Conservation (phyloP, 2,329 filamentous ascomycete genomes). For the Monosporascus sp. region DNA sequence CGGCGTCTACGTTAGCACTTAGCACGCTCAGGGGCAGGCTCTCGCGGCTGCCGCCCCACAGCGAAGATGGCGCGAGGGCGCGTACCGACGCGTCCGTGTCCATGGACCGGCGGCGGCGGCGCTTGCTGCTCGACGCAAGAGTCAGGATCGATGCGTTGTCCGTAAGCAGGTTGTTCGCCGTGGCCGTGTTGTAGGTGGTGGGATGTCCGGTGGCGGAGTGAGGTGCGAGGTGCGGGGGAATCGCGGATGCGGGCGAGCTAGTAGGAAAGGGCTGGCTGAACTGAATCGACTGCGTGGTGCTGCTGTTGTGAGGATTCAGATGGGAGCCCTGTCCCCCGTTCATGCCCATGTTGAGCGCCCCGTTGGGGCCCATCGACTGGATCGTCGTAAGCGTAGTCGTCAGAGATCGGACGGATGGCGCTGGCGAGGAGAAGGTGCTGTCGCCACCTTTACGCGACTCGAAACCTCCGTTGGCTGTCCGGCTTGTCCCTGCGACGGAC, state of each 20-base stretch:
- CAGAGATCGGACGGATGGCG: conserved; percentile 73
- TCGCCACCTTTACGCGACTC: conserved; percentile 66
- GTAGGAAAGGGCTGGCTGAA: conserved; percentile 64
- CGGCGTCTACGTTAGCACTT: conserved; percentile 61
- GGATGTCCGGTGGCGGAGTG: conserved; percentile 42
- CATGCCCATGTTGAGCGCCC: conserved; percentile 29
- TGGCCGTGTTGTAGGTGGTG: conserved; percentile 71
- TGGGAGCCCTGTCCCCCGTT: conserved; percentile 36
- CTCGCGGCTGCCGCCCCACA: conserved; percentile 79
- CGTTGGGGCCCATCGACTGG: conserved; percentile 64
- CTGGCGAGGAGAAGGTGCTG: conserved; percentile 77
- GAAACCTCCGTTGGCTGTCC: conserved; percentile 61
- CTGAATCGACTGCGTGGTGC: conserved; percentile 47
- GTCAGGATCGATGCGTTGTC: conserved; percentile 86
- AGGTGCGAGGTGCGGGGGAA: conserved; percentile 64
- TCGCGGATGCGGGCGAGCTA: conserved; percentile 62
- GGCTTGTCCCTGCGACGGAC: conserved; percentile 67
- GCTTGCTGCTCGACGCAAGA: conserved; percentile 76
- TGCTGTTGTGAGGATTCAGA: conserved; percentile 27
- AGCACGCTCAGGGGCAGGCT: conserved; percentile 74
- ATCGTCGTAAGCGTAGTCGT: conserved; percentile 84
- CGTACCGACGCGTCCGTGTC: conserved; percentile 84
- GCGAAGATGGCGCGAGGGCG: conserved; percentile 74
- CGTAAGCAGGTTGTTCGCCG: conserved; percentile 74
- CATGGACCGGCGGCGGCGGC: conserved; percentile 70